phyloP scores from a whole-genome alignment of 768 basidiomycete genomes.

The Chalciporus piperatus region DNA sequence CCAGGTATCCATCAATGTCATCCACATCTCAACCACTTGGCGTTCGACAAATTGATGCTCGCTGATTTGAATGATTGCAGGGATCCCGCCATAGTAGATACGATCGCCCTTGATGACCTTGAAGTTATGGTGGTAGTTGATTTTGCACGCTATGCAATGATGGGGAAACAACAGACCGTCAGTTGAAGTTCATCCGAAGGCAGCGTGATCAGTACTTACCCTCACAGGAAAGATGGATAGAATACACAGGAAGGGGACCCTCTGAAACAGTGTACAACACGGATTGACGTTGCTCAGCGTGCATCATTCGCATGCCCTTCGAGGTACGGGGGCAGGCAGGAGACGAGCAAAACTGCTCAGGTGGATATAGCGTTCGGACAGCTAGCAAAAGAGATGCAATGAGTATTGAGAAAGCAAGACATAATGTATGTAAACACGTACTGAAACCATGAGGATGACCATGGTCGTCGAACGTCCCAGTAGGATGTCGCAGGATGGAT shows the following conservation, averaged over 20 bases:
- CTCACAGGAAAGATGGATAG: not conserved
- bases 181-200: too few relatives aligned
- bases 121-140: slow-evolving; percentile 6
- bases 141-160: not conserved
- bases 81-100: not conserved
- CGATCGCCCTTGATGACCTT: not conserved
- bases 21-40: slow-evolving; percentile 1
- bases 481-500: too few relatives aligned
- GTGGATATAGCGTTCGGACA: slow-evolving; percentile 1
- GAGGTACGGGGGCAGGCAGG: not conserved
- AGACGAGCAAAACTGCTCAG: not conserved
- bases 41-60: slow-evolving; percentile 5
- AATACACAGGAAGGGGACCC: not conserved
- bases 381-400: not conserved
- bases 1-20: not conserved
- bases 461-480: too few relatives aligned
- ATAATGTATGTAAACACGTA: too few relatives aligned
- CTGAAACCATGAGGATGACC: too few relatives aligned
- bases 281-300: not conserved
- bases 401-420: too few relatives aligned
- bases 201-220: not conserved
- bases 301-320: slow-evolving; percentile 7
- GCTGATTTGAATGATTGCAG: not conserved
- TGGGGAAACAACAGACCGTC: too few relatives aligned
- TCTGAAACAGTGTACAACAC: not conserved